Conservation (phyloP, 1,284 basidiomycete species). For the Volvariella volvacea region DNA sequence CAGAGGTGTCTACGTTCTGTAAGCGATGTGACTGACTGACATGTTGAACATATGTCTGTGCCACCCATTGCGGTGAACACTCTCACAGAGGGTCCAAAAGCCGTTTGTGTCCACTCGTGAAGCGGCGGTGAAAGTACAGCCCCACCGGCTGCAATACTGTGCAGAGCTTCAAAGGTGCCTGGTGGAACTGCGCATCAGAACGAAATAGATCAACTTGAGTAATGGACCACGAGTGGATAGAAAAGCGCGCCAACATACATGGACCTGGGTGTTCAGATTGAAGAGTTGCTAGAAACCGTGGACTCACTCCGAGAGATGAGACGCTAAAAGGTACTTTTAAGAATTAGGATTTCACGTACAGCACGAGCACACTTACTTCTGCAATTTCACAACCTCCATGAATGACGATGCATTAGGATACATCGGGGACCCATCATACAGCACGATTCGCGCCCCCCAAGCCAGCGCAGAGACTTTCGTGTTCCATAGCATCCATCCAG, state of each 20-base stretch:
- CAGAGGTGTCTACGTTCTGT: neutral
- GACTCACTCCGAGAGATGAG: neutral
- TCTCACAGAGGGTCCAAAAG: neutral
- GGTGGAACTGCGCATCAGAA: neutral
- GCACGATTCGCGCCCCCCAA: neutral
- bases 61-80: neutral
- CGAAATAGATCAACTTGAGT: neutral
- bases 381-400: neutral
- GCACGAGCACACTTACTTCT: neutral
- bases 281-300: neutral
- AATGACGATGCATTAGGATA: neutral
- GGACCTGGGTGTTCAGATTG: neutral
- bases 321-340: neutral
- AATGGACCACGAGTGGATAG: no score
- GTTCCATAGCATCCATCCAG: conserved; percentile 1
- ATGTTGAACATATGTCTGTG: neutral
- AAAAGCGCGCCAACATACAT: neutral
- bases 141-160: neutral
- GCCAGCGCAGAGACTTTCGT: neutral
- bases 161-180: neutral
- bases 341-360: neutral
- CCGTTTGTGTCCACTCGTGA: neutral
- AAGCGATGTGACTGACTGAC: neutral
- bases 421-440: neutral
- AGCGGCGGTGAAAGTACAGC: neutral